Percentiles rank a stretch among this genome's conserved stretches.
These are phyloP conservation scores for Microstroma glucosiphilum DNA, from an alignment of 1,284 basidiomycete species.

Conservation along the genomic window DNA sequence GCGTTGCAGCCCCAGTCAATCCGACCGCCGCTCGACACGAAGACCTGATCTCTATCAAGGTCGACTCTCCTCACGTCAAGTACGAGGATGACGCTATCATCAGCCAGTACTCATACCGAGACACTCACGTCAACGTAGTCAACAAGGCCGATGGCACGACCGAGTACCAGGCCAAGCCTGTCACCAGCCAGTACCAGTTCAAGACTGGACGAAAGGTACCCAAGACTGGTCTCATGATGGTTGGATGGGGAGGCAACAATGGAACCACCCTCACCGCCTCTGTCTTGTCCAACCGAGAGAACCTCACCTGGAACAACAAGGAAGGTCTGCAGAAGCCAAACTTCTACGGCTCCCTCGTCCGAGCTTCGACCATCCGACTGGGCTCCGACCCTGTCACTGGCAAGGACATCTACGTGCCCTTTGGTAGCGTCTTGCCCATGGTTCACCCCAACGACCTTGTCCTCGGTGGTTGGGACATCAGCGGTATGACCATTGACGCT, in stretches of 20 bases:
- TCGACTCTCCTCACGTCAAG: conserved; percentile 45
- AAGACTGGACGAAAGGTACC: conserved; percentile 79
- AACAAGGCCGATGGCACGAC: conserved; percentile 38
- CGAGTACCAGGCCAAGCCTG: conserved; percentile 45
- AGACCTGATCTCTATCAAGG: conserved; percentile 41
- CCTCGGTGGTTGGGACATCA: conserved; percentile 96
- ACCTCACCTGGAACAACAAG: conserved; percentile 93
- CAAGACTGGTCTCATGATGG: conserved; percentile 93
- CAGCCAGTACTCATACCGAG: conserved; percentile 45
- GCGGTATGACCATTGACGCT: conserved; percentile 72
- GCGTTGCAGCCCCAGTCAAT: conserved; percentile 24
- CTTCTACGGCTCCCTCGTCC: conserved; percentile 69
- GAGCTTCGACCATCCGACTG: conserved; percentile 87
- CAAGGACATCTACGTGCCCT: conserved; percentile 86
- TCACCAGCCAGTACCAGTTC: conserved; percentile 63
- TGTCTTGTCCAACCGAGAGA: conserved; percentile 90
- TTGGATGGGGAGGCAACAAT: conserved; percentile 96
- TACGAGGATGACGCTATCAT: conserved; percentile 44
- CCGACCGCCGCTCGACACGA: conserved; percentile 49
- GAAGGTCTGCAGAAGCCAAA: conserved; percentile 86
- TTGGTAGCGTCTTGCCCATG: conserved; percentile 92
- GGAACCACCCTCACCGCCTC: conserved; percentile 90
- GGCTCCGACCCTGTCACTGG: conserved; percentile 75
- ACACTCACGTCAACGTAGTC: conserved; percentile 47
- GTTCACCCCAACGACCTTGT: conserved; percentile 98